Base-by-base conservation (phyloP, 176 grass and related monocot species). In the Cenchrus americanus region DNA sequence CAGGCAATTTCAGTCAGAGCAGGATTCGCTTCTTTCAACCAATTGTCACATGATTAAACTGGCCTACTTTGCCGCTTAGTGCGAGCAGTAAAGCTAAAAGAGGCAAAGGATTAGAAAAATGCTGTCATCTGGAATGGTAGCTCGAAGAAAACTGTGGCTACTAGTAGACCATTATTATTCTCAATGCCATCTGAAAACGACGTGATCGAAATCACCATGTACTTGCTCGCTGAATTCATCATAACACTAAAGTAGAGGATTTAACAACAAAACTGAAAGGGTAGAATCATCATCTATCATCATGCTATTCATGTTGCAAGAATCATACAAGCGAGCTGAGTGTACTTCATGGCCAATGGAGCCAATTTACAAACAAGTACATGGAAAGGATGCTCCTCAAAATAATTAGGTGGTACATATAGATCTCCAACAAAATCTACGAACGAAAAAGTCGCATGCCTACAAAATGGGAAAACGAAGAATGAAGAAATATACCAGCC, bases 401-500 rank as follows among this genome's bases (percentile, higher is more conserved):
- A 75, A 80, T 85, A 82, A 89, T 84, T 50, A 57, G 72, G 62
- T 87, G 85, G 84, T 71, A 86, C 73, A 90, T 48, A 88, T 80
- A 73, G 83, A 90, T 73, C 80, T 88, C 30, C 72, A 79, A 66
- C 84, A 95, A 91, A 86, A 89, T 94, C 89, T 90, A 94, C 87
- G 89, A 54, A 70, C 80, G 83, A 84, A 87, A 88, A 83, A 34
- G 26, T 69, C 37, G 40, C 85, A 89, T 85, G 59, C 86, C 83
- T 62, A 76, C 59, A 80, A 87, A 89, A 77, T 41, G 74, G 32
- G 8, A 6, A 66, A 74, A 86, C 51, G 40, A 92, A 97, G 86
- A 93, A 95, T 93, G 57, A 98, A 98, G 85, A 91, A 95, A 95
- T 90, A 87, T 85, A 86, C 62, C 81, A 71, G 82, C 78, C 77